phyloP scores from a whole-genome alignment of 78 protist species.

The Dictyostelium purpureum region DNA sequence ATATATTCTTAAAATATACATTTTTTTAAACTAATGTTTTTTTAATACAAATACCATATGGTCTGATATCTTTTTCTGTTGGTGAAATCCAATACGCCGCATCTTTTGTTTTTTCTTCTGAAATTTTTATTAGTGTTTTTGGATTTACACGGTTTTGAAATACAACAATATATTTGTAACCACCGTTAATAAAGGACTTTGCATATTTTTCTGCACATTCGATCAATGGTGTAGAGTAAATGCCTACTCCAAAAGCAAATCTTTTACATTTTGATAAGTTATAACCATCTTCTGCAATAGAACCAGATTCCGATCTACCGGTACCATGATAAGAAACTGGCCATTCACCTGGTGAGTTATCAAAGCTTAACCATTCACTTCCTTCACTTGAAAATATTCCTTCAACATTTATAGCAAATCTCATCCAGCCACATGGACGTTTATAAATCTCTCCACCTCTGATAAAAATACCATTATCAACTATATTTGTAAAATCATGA shows the following conservation, averaged over 20 bases:
- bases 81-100: background rate
- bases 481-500: background rate
- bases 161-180: background rate
- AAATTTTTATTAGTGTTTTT: background rate
- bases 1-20: too few species aligned
- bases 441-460: background rate
- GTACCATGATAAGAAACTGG: constrained; percentile 1
- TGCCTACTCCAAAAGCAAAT: background rate
- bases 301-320: background rate
- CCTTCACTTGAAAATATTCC: background rate
- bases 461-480: background rate
- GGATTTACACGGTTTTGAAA: background rate
- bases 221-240: background rate
- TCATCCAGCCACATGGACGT: background rate
- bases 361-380: background rate
- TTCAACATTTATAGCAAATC: background rate
- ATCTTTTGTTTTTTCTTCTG: background rate
- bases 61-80: background rate
- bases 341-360: background rate
- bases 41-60: background rate
- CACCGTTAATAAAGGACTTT: background rate
- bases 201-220: background rate
- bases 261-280: background rate
- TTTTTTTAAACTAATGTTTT: too few species aligned
- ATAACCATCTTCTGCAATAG: background rate